phyloP scores from a whole-genome alignment of 75 land plant species.

The Chamaecyparis obtusa region DNA sequence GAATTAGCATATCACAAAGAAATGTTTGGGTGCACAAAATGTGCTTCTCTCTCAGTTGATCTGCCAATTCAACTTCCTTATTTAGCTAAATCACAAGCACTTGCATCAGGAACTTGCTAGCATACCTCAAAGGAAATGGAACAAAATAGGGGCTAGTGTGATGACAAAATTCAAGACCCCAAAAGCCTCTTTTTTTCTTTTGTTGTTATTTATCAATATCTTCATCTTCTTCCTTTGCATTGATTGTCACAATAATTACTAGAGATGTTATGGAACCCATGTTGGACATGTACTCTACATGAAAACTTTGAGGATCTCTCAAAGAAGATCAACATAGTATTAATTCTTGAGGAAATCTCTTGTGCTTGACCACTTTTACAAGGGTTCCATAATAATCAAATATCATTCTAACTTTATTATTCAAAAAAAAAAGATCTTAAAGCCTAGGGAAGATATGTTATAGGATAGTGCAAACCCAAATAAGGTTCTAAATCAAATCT shows the following conservation, averaged over 20 bases:
- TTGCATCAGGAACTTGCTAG: slow-evolving; percentile 89
- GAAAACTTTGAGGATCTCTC: slow-evolving; percentile 88
- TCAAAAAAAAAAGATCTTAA: slow-evolving; percentile 79
- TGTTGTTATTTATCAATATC: slow-evolving; percentile 25
- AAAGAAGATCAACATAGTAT: slow-evolving; percentile 84
- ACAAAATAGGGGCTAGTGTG: slow-evolving; percentile 74
- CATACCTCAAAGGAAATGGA: slow-evolving; percentile 87
- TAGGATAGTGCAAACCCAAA: slow-evolving; percentile 89
- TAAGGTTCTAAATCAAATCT: slow-evolving; percentile 86
- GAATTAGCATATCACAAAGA: slow-evolving; percentile 79
- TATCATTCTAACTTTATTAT: slow-evolving; percentile 89
- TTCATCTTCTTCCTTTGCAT: slow-evolving; percentile 55
- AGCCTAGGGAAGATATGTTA: slow-evolving; percentile 90
- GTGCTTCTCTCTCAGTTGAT: slow-evolving; percentile 69
- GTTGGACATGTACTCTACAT: slow-evolving; percentile 87
- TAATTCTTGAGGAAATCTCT: slow-evolving; percentile 54
- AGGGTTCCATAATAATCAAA: slow-evolving; percentile 75
- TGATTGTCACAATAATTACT: slow-evolving; percentile 87
- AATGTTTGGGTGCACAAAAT: slow-evolving; percentile 75
- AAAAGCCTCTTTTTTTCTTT: slow-evolving; percentile 67
- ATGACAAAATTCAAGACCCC: slow-evolving; percentile 97
- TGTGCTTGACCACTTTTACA: slow-evolving; percentile 69
- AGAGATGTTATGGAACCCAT: slow-evolving; percentile 92
- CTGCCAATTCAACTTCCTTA: slow-evolving; percentile 68
- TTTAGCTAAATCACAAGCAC: slow-evolving; percentile 78